A percentile compares a stretch with the other conserved stretches of the same genome.
phyloP scores from a whole-genome alignment of 2,329 filamentous ascomycete species.

The Arthrinium phaeospermum region DNA sequence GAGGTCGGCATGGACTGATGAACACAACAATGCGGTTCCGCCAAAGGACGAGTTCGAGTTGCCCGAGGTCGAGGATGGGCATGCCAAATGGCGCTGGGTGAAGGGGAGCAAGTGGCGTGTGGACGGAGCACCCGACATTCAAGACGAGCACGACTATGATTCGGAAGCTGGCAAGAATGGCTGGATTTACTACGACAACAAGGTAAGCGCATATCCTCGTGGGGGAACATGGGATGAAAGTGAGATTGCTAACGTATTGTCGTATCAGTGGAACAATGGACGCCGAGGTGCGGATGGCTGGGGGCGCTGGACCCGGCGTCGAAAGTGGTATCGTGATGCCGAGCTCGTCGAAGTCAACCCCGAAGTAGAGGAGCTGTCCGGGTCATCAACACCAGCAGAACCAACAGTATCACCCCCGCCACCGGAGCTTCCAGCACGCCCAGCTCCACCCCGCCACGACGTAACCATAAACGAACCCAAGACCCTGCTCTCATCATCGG shows the following conservation, averaged over 20 bases:
- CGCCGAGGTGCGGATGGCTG: constrained; percentile 86
- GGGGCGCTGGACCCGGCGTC: constrained; percentile 88
- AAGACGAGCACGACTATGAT: constrained; percentile 57
- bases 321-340: constrained; percentile 97
- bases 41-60: constrained; percentile 73
- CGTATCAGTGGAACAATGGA: constrained; percentile 81
- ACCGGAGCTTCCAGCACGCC: constrained; percentile 36
- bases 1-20: constrained; percentile 90
- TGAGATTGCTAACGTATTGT: constrained; percentile 20
- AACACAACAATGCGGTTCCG: constrained; percentile 84
- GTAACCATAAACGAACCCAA: constrained; percentile 27
- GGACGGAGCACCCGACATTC: constrained; percentile 69
- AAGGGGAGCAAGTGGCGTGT: constrained; percentile 85
- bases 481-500: constrained; percentile 21
- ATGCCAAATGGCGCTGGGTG: constrained; percentile 76
- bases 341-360: constrained; percentile 80
- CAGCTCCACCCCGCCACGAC: constrained; percentile 30
- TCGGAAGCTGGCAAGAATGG: constrained; percentile 70
- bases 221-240: neutral
- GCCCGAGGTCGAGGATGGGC: constrained; percentile 65
- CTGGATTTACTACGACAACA: constrained; percentile 99
- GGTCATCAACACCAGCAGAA: constrained; percentile 47
- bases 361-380: constrained; percentile 42
- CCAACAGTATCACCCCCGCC: constrained; percentile 33
- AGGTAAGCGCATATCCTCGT: constrained; percentile 58